Evolutionary conservation across 495 filamentous ascomycete genomes (phyloP).

Genomic region (Emericellopsis terricola): DNA sequence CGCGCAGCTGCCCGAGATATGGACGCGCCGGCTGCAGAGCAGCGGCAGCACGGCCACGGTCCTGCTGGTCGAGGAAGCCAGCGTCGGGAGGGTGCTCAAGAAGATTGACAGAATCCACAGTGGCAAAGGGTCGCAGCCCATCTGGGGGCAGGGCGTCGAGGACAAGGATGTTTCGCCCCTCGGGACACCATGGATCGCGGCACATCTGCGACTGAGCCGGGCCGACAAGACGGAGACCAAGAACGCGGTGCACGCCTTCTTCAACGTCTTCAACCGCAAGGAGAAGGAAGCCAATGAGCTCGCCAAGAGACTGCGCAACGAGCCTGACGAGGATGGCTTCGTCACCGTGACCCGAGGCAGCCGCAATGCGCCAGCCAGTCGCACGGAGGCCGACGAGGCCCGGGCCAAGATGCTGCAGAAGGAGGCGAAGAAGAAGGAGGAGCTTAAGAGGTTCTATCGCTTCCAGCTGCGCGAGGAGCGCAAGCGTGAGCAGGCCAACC

Average conservation of each 20-base stretch:
- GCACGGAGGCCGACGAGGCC: conserved; percentile 56
- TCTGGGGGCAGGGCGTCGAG: conserved; percentile 48
- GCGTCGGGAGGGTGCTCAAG: conserved; percentile 53
- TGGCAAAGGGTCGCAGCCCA: conserved; percentile 30
- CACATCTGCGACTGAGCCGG: conserved; percentile 49
- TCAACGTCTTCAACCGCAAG: conserved; percentile 47
- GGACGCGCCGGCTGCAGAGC: conserved; percentile 52
- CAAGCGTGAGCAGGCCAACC: conserved; percentile 59
- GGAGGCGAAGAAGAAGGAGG: conserved; percentile 42
- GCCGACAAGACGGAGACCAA: conserved; percentile 47
- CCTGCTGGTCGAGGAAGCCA: conserved; percentile 62
- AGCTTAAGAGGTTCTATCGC: conserved; percentile 69
- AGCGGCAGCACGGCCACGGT: conserved; percentile 67
- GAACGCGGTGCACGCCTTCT: conserved; percentile 59
- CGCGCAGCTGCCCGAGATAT: conserved; percentile 43
- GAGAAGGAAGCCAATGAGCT: conserved; percentile 47
- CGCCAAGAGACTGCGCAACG: conserved; percentile 43
- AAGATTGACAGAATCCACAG: conserved; percentile 45
- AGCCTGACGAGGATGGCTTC: conserved; percentile 90
- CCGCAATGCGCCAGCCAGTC: conserved; percentile 50
- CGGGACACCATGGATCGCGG: conserved; percentile 41
- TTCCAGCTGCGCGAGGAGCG: conserved; percentile 83
- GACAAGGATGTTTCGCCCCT: conserved; percentile 34
- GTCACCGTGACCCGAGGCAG: conserved; percentile 74
- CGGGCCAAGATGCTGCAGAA: conserved; percentile 59